A percentile compares a stretch with the other conserved stretches of the same genome.
These are phyloP conservation scores for Hypoxylon fragiforme DNA, from an alignment of 495 filamentous ascomycete genomes.

Conservation along the genomic window DNA sequence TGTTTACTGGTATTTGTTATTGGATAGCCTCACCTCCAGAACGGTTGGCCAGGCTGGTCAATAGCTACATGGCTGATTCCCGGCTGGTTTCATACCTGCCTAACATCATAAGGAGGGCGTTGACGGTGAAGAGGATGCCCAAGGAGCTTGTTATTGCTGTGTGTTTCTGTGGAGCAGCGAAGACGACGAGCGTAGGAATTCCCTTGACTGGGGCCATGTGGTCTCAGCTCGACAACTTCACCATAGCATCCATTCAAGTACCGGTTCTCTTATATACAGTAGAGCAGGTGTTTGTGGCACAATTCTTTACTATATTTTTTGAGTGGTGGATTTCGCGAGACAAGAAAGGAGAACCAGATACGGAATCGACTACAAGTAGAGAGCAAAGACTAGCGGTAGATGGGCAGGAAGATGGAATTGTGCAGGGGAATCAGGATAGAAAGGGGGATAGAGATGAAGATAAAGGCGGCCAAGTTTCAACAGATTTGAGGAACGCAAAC, in stretches of 20 bases:
- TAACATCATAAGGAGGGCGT: conserved; percentile 10
- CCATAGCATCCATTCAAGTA: conserved; percentile 56
- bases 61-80: conserved; percentile 30
- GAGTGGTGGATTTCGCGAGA: conserved; percentile 49
- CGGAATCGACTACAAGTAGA: conserved; percentile 18
- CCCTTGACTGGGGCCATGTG: conserved; percentile 59
- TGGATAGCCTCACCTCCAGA: conserved; percentile 49
- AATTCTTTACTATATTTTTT: conserved; percentile 58
- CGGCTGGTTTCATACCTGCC: conserved; percentile 24
- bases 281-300: conserved; percentile 59
- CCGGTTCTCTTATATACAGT: conserved; percentile 60
- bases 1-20: conserved; percentile 55
- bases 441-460: neutral
- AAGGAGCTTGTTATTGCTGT: conserved; percentile 56
- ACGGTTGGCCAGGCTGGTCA: conserved; percentile 16
- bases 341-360: conserved; percentile 27
- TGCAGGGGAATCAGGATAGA: too few relatives aligned
- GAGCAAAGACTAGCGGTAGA: conserved; percentile 8
- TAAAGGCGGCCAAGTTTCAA: neutral
- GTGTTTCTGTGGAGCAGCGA: conserved; percentile 61
- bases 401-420: neutral
- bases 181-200: conserved; percentile 59
- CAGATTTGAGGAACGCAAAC: neutral
- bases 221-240: conserved; percentile 52
- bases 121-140: conserved; percentile 45